Evolutionary conservation across 768 basidiomycete genomes (phyloP).

Genomic region (Phylloporus scabripes): DNA sequence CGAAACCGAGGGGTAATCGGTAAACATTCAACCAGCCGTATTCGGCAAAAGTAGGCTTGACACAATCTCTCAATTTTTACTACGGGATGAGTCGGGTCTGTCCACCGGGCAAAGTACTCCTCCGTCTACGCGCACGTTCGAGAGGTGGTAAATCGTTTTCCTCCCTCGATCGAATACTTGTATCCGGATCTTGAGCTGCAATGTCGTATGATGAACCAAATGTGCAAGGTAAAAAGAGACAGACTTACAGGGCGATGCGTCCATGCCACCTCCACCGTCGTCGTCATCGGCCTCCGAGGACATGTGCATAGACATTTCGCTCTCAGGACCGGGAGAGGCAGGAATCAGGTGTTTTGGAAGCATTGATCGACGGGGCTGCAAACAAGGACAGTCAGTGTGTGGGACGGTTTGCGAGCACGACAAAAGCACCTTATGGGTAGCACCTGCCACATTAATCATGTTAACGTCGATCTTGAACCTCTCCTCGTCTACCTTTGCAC

Average conservation of each 20-base stretch:
- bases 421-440: constrained; percentile 53
- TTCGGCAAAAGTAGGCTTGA: not conserved
- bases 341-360: constrained; percentile 55
- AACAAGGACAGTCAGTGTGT: not conserved
- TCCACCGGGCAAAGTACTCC: constrained; percentile 33
- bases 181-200: constrained; percentile 23
- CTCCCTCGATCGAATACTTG: constrained; percentile 31
- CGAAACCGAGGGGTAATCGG: not conserved
- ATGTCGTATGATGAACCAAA: constrained; percentile 2
- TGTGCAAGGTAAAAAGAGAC: not conserved
- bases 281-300: constrained; percentile 29
- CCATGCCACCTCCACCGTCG: constrained; percentile 23
- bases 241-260: constrained; percentile 22
- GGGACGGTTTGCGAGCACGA: not conserved
- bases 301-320: constrained; percentile 9
- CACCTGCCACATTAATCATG: constrained; percentile 49
- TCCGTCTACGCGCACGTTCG: constrained; percentile 58
- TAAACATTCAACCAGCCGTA: not conserved
- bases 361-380: constrained; percentile 69
- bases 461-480: constrained; percentile 63
- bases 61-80: not conserved
- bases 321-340: constrained; percentile 14
- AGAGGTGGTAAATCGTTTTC: constrained; percentile 62
- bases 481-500: constrained; percentile 56
- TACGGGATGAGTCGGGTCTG: constrained; percentile 23